Percentiles rank a stretch among this genome's conserved stretches.
These are phyloP conservation scores for Tulasnella sp. DNA, from an alignment of 768 basidiomycete genomes.

Conservation along the genomic window DNA sequence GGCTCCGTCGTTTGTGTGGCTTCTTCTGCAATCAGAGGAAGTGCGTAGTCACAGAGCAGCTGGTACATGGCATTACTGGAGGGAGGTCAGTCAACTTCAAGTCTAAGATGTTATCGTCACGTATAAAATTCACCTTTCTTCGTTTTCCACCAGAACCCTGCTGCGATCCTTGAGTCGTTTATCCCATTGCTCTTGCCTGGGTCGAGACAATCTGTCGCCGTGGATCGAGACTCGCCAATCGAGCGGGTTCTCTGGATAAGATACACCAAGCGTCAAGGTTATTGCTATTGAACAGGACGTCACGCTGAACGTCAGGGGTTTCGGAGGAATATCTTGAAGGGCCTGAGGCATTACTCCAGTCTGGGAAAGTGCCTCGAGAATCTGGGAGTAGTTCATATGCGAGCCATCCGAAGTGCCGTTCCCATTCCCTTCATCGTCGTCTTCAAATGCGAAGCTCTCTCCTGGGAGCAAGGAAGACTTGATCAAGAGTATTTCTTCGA, in stretches of 20 bases:
- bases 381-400: not conserved
- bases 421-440: not conserved
- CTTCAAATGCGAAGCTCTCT: slow-evolving; percentile 30
- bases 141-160: not conserved
- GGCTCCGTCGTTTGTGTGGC: not conserved
- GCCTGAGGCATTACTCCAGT: not conserved
- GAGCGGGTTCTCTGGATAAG: slow-evolving; percentile 39
- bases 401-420: not conserved
- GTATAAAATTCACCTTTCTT: not conserved
- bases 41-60: slow-evolving; percentile 43
- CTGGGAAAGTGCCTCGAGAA: not conserved
- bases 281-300: slow-evolving; percentile 12
- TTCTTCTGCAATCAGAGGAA: slow-evolving; percentile 43
- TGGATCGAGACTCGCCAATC: slow-evolving; percentile 35
- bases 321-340: not conserved
- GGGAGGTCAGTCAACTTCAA: not conserved
- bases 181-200: slow-evolving; percentile 23
- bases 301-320: not conserved
- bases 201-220: slow-evolving; percentile 22
- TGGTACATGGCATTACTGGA: slow-evolving; percentile 51
- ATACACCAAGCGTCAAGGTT: slow-evolving; percentile 38
- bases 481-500: slow-evolving; percentile 50
- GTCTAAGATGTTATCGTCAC: not conserved
- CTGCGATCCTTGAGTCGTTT: not conserved
- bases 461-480: slow-evolving; percentile 50